These are phyloP conservation scores for Suillus bovinus DNA, from an alignment of 768 basidiomycete species.

Conservation along the genomic window DNA sequence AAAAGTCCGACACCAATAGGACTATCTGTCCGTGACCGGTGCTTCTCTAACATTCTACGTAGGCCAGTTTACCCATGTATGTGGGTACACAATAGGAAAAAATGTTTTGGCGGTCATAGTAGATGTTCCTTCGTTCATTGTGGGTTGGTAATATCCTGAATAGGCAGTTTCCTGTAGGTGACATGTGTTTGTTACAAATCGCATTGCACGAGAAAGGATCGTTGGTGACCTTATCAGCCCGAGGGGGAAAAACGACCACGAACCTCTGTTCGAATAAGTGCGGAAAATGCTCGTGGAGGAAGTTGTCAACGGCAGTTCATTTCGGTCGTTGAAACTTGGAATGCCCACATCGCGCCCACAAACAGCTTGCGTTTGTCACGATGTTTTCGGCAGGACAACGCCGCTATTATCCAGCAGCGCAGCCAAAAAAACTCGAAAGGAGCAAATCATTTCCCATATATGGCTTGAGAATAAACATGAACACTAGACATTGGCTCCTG, in stretches of 20 bases:
- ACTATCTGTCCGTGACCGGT: not conserved
- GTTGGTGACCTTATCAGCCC: not conserved
- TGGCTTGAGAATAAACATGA: not conserved
- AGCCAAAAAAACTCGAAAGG: not conserved
- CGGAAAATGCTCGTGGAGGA: not conserved
- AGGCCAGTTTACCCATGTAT: not conserved
- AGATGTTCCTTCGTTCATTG: not conserved
- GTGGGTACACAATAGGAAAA: not conserved
- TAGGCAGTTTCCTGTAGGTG: not conserved
- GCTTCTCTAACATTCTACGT: not conserved
- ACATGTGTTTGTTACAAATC: not conserved
- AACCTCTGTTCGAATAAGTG: not conserved
- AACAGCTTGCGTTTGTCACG: constrained; percentile 2
- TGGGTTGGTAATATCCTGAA: not conserved
- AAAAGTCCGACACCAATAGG: not conserved
- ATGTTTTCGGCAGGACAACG: constrained; percentile 1
- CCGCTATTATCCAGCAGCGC: not conserved
- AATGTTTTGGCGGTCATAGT: not conserved
- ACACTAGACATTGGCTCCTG: not conserved
- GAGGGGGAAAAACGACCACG: not conserved
- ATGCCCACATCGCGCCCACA: constrained; percentile 7
- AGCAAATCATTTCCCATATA: not conserved
- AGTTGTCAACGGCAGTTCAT: constrained; percentile 1
- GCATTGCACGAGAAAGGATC: not conserved
- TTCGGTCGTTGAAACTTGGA: constrained; percentile 3